phyloP scores from a whole-genome alignment of 2,329 filamentous ascomycete genomes.

The Verticillium alfalfae region DNA sequence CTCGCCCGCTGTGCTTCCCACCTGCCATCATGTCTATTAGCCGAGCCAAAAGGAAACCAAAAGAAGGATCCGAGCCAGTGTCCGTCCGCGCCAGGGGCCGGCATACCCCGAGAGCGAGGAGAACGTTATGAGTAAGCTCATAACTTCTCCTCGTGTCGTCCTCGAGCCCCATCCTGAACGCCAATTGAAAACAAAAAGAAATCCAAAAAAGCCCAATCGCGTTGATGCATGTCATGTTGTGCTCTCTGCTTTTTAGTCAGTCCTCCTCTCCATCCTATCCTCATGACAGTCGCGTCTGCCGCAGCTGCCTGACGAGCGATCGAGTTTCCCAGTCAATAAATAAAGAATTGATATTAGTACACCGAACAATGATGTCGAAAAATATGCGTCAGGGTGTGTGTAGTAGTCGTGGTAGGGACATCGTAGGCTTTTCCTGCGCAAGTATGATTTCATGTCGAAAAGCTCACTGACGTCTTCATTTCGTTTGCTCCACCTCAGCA shows the following conservation, averaged over 20 bases:
- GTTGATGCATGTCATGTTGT: not conserved
- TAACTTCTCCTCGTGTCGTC: not conserved
- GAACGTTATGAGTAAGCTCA: not conserved
- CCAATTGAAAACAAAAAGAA: too few relatives aligned
- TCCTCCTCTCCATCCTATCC: not conserved
- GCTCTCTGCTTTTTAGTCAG: not conserved
- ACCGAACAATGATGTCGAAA: not conserved
- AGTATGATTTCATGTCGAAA: not conserved
- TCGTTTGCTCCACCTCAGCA: not conserved
- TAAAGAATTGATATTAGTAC: not conserved
- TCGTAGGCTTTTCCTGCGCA: not conserved
- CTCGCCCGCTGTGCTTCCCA: not conserved
- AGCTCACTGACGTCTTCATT: not conserved
- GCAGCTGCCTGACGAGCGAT: not conserved
- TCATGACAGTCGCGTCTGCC: not conserved
- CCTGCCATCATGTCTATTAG: not conserved
- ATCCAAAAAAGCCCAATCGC: not conserved
- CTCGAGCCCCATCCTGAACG: not conserved
- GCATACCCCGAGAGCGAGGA: not conserved
- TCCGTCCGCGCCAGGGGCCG: not conserved
- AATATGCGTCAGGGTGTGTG: not conserved
- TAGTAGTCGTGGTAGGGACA: not conserved
- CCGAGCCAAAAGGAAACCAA: not conserved
- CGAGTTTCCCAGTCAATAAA: not conserved
- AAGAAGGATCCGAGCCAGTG: not conserved